phyloP scores from a whole-genome alignment of 2,329 filamentous ascomycete genomes.

The Ciborinia camelliae region DNA sequence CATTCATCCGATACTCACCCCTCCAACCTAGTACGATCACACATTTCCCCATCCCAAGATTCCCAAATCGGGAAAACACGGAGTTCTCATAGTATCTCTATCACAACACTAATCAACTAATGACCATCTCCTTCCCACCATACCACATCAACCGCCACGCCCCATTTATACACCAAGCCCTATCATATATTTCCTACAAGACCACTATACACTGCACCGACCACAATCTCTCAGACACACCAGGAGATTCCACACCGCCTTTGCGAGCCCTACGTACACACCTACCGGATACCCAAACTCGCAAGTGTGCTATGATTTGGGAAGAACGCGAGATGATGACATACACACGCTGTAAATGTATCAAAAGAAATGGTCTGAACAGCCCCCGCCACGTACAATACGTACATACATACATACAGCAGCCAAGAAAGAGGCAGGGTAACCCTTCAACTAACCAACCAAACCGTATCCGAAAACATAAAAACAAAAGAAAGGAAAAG shows the following conservation, averaged over 20 bases:
- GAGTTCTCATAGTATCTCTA: not conserved
- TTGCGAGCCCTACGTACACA: not conserved
- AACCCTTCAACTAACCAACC: not conserved
- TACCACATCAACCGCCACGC: not conserved
- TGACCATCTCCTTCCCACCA: not conserved
- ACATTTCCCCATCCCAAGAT: not conserved
- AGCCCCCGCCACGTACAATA: not conserved
- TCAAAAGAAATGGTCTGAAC: too few species aligned
- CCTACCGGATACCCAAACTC: not conserved
- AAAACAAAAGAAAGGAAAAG: not conserved
- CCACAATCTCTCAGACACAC: not conserved
- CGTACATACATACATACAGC: not conserved
- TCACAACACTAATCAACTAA: not conserved
- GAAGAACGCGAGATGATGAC: conserved; percentile 1
- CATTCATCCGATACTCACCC: not conserved
- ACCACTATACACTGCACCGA: not conserved
- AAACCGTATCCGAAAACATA: not conserved
- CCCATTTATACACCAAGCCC: not conserved
- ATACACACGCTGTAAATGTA: too few species aligned
- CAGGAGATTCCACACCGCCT: not conserved
- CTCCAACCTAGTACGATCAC: not conserved
- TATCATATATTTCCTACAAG: not conserved
- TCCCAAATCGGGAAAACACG: not conserved
- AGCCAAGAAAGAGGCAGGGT: not conserved
- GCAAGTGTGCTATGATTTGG: not conserved